Evolutionary conservation across 495 filamentous ascomycete genomes (phyloP).

Genomic region (Penicillium coffeae): DNA sequence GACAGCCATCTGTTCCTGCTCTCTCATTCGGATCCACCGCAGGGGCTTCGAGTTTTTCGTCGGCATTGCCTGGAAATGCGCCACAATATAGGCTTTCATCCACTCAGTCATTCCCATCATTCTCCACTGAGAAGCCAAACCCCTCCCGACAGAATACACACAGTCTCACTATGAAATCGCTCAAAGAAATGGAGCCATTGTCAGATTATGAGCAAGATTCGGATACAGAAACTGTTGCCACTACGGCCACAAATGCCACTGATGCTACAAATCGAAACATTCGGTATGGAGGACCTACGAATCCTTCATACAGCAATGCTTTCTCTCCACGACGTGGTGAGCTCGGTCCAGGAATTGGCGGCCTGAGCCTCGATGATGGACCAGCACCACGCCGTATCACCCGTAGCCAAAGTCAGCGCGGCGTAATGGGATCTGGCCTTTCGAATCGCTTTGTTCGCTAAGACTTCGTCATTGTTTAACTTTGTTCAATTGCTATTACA

Average conservation of each 20-base stretch:
- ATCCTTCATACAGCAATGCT: constrained; percentile 10
- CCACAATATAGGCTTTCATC: constrained; percentile 20
- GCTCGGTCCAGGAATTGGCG: constrained; percentile 37
- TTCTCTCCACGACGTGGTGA: constrained; percentile 34
- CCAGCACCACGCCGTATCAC: constrained; percentile 35
- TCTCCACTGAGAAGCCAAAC: constrained; percentile 13
- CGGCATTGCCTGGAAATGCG: constrained; percentile 20
- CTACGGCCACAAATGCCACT: constrained; percentile 32
- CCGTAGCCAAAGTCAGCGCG: constrained; percentile 36
- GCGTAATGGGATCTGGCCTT: neutral
- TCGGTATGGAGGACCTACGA: constrained; percentile 28
- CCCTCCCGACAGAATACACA: constrained; percentile 17
- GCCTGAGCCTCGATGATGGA: constrained; percentile 41
- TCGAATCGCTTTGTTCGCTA: neutral
- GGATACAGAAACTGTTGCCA: constrained; percentile 40
- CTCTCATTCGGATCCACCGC: constrained; percentile 33
- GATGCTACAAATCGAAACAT: constrained; percentile 40
- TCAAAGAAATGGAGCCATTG: constrained; percentile 29
- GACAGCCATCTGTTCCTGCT: constrained; percentile 19
- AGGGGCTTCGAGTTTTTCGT: constrained; percentile 30
- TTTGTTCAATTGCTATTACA: neutral
- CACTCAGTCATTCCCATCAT: constrained; percentile 14
- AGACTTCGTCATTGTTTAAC: neutral
- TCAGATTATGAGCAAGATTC: constrained; percentile 43
- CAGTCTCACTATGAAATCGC: constrained; percentile 36